phyloP scores from a whole-genome alignment of 768 basidiomycete species.

The Suillus lakei region DNA sequence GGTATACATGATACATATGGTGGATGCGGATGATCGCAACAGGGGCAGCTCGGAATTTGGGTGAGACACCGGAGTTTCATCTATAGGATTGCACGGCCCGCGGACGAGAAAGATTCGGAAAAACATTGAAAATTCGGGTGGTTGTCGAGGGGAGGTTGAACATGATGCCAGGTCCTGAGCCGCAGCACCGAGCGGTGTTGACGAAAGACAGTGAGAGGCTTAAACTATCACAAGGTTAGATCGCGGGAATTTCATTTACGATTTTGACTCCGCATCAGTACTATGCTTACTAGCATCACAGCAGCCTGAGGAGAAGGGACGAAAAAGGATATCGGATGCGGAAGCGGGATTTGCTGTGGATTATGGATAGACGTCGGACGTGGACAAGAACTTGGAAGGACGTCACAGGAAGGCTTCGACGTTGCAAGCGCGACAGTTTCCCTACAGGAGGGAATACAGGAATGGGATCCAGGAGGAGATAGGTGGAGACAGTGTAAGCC shows the following conservation, averaged over 20 bases:
- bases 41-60: background rate
- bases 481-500: too few relatives aligned
- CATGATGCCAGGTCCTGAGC: background rate
- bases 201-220: background rate
- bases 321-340: background rate
- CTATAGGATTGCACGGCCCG: background rate
- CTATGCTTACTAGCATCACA: background rate
- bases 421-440: background rate
- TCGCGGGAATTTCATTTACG: conserved; percentile 1
- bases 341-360: background rate
- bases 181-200: background rate
- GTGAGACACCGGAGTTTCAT: background rate
- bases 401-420: background rate
- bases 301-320: background rate
- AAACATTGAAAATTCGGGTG: background rate
- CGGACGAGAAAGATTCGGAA: background rate
- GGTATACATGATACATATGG: background rate
- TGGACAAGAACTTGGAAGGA: background rate
- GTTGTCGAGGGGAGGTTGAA: background rate
- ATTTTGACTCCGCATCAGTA: background rate
- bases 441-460: background rate
- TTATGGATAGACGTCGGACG: background rate
- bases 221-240: background rate
- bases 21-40: background rate
- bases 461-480: conserved; percentile 1